Evolutionary conservation across 2,329 filamentous ascomycete species (phyloP), one percentile per base, ranked within the genome.

Genomic region (Fusarium sp.): DNA sequence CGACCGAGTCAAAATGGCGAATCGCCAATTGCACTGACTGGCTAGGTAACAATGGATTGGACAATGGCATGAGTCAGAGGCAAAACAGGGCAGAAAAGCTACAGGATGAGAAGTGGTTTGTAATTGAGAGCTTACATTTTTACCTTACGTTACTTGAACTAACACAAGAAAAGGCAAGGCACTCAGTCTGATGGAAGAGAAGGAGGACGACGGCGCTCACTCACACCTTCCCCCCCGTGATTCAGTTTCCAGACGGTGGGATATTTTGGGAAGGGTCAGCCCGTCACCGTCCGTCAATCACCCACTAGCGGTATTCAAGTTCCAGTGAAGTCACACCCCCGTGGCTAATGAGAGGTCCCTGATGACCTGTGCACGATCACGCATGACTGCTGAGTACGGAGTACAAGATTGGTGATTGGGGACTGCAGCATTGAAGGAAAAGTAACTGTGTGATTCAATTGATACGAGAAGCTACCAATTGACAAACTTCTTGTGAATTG

Each of bases 251-350:
- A 65, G 56, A 72, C 55, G 44, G 56, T 72, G 60, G 64, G 75
- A 73, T 76, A 76, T 77, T 74, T 76, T 76, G 66, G 74, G 59
- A 60, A 76, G 60, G 65, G 70, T 72, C 70, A 75, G 67, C 66
- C 64, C 69, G 66, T 62, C 64, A 60, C 61, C 42, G 46, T 45
- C 58, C 27, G 37, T 39, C 52, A 48, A 38, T 37, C 52, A 48
- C 23, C 44, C 38, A 46, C 54, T 38, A 66, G 42, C 23, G 41
- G 25, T 35, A 37, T 23, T 46, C 44, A 23, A 31, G 23, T 38
- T 61, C 25, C 45, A 64, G 38, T 51, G 59, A 73, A 44, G 25
- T 44, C 70, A 73, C 71, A 67, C 71, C 71, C 56, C 49, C 67
- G 71, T 74, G 58, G 58, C 59, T 70, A 33, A 63, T 45, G 27